phyloP scores from a whole-genome alignment of 2,329 filamentous ascomycete species.

The Rosellinia necatrix region DNA sequence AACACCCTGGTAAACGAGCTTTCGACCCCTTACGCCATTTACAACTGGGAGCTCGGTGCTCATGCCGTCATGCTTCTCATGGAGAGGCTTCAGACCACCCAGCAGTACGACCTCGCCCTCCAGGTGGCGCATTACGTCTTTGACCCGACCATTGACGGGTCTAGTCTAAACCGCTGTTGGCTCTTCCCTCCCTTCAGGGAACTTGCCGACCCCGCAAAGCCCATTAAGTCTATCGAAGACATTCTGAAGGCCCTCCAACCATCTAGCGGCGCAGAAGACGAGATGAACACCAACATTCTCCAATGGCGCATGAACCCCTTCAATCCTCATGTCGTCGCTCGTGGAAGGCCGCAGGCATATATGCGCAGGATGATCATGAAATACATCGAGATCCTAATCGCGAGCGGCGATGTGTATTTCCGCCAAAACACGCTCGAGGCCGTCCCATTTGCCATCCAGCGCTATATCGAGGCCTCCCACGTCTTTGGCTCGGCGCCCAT shows the following conservation, averaged over 20 bases:
- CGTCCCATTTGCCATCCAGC: neutral
- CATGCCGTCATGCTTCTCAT: neutral
- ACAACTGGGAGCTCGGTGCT: neutral
- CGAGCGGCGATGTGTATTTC: neutral
- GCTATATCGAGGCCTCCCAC: slow-evolving; percentile 4
- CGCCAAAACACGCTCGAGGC: neutral
- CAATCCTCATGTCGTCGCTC: neutral
- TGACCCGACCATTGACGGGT: neutral
- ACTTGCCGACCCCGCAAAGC: too few relatives aligned
- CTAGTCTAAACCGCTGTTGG: neutral
- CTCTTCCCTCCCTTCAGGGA: too few relatives aligned
- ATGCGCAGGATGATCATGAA: slow-evolving; percentile 1
- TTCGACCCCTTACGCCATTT: neutral
- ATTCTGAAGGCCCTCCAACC: too few relatives aligned
- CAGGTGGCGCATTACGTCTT: neutral
- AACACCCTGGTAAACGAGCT: neutral
- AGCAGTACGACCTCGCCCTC: neutral
- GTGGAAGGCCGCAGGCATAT: neutral
- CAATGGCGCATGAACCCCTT: too few relatives aligned
- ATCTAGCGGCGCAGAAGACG: too few relatives aligned
- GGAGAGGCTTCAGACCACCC: neutral
- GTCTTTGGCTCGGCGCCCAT: neutral
- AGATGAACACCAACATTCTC: too few relatives aligned
- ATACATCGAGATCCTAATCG: slow-evolving; percentile 5
- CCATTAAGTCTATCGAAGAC: too few relatives aligned